Conservation (phyloP, 2,329 filamentous ascomycete species). For the Sporothrix variecibatus region DNA sequence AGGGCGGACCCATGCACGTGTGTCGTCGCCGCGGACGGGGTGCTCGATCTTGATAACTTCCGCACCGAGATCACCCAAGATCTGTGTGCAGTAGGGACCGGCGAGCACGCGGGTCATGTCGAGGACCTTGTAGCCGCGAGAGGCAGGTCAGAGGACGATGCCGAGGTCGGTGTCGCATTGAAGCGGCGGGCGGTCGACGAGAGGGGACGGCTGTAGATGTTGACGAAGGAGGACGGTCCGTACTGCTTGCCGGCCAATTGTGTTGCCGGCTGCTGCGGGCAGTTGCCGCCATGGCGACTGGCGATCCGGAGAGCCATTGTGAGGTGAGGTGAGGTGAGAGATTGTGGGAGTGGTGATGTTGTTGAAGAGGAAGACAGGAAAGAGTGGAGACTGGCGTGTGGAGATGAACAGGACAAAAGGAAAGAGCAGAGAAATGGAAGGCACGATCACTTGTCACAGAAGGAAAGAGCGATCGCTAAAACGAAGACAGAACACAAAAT, state of each 20-base stretch:
- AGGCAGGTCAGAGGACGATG: slow-evolving; percentile 50
- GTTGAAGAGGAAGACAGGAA: neutral
- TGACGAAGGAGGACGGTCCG: neutral
- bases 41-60: slow-evolving; percentile 98
- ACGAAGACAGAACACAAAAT: neutral
- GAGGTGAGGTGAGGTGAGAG: too few species aligned
- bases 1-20: slow-evolving; percentile 93
- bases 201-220: neutral
- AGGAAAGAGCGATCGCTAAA: neutral
- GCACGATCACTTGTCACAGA: neutral
- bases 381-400: neutral
- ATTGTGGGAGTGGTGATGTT: neutral
- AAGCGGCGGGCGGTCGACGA: neutral
- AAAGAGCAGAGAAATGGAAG: neutral
- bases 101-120: slow-evolving; percentile 97
- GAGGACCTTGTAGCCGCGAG: slow-evolving; percentile 81
- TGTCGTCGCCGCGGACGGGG: slow-evolving; percentile 87
- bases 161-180: slow-evolving; percentile 8
- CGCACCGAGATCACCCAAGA: slow-evolving; percentile 90
- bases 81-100: slow-evolving; percentile 97
- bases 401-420: neutral
- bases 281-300: neutral
- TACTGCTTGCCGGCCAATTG: neutral
- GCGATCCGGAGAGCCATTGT: neutral
- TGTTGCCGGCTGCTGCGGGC: neutral